Conservation (phyloP, 192 early-diverging fungal species). For the Funneliformis geosporum region DNA sequence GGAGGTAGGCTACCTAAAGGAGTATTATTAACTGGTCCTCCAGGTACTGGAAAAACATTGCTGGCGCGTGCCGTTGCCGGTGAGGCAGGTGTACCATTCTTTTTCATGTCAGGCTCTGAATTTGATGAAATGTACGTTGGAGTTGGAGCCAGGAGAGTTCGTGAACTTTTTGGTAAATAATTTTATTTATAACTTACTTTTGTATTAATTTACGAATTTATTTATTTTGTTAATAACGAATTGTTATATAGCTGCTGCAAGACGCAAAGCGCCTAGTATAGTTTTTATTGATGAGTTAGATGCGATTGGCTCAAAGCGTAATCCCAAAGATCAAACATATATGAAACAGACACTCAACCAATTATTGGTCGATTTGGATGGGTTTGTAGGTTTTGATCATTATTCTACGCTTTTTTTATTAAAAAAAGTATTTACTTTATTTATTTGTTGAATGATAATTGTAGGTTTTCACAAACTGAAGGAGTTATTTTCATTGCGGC, state of each 20-base stretch:
- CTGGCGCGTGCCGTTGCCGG: slow-evolving; percentile 96
- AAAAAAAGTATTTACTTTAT: too few relatives aligned
- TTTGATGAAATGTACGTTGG: slow-evolving; percentile 99
- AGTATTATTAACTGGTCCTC: slow-evolving; percentile 83
- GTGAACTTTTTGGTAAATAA: slow-evolving; percentile 76
- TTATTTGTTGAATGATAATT: too few relatives aligned
- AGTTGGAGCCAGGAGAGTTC: slow-evolving; percentile 86
- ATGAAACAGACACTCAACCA: slow-evolving; percentile 99
- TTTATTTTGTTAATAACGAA: not conserved
- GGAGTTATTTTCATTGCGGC: slow-evolving; percentile 99
- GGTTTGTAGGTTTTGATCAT: slow-evolving; percentile 44
- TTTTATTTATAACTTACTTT: not conserved
- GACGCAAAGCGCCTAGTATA: slow-evolving; percentile 77
- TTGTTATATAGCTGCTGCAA: slow-evolving; percentile 62
- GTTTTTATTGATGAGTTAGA: slow-evolving; percentile 99
- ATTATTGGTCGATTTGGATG: slow-evolving; percentile 97
- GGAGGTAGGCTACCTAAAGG: slow-evolving; percentile 97
- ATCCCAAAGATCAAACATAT: slow-evolving; percentile 90
- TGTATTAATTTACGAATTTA: not conserved
- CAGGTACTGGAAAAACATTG: slow-evolving; percentile 98
- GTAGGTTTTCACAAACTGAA: slow-evolving; percentile 83
- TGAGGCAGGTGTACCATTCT: slow-evolving; percentile 97
- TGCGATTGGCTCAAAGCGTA: slow-evolving; percentile 94
- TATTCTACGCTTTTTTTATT: not conserved
- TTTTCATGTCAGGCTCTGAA: slow-evolving; percentile 97